These are phyloP conservation scores for Dentipellis sp. DNA, from an alignment of 768 basidiomycete species.

Conservation along the genomic window DNA sequence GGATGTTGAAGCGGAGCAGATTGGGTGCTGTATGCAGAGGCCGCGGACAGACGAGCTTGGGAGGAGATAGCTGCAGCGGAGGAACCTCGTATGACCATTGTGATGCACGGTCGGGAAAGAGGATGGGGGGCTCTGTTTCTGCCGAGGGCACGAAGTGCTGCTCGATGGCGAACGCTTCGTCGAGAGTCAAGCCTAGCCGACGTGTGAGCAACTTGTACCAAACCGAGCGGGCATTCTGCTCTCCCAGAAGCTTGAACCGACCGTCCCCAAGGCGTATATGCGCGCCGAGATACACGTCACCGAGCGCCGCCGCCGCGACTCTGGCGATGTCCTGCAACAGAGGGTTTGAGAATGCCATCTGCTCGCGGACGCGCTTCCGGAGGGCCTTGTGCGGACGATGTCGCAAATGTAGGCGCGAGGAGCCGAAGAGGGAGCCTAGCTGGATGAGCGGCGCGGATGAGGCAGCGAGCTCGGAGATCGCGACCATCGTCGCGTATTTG, in stretches of 20 bases:
- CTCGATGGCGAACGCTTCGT: slow-evolving; percentile 3
- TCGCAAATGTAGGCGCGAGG: slow-evolving; percentile 52
- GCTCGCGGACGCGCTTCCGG: slow-evolving; percentile 38
- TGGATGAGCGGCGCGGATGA: slow-evolving; percentile 46
- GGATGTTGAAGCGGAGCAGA: slow-evolving; percentile 39
- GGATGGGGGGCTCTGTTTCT: not conserved
- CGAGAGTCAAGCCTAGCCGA: slow-evolving; percentile 23
- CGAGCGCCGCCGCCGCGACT: slow-evolving; percentile 28
- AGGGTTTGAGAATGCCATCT: slow-evolving; percentile 50
- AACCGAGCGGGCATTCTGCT: slow-evolving; percentile 32
- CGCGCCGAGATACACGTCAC: slow-evolving; percentile 43
- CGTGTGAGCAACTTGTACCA: slow-evolving; percentile 52
- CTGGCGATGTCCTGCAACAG: slow-evolving; percentile 34
- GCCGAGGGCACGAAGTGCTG: slow-evolving; percentile 2
- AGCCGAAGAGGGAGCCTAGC: slow-evolving; percentile 71
- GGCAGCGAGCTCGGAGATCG: slow-evolving; percentile 32
- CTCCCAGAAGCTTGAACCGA: slow-evolving; percentile 36
- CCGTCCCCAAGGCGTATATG: slow-evolving; percentile 70
- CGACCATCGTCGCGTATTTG: slow-evolving; percentile 32
- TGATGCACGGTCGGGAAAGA: slow-evolving; percentile 13
- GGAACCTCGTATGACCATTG: not conserved
- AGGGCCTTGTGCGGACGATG: slow-evolving; percentile 29
- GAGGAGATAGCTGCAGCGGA: slow-evolving; percentile 18
- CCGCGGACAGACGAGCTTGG: slow-evolving; percentile 30
- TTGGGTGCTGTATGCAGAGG: slow-evolving; percentile 24